Conservation (phyloP, 345 rosid genomes). For the Luvunga scandens region DNA sequence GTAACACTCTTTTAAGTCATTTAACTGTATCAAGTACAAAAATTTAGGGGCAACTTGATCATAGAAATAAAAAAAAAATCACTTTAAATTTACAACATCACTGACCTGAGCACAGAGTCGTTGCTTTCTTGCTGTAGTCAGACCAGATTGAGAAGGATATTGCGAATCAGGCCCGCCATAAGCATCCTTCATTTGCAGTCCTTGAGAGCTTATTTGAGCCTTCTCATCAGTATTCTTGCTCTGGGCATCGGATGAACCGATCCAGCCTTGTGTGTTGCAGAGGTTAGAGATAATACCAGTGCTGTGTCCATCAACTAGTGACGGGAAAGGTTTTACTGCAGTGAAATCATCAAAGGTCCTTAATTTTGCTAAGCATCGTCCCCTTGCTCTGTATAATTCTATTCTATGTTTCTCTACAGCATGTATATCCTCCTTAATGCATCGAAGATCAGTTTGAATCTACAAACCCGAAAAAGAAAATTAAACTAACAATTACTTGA, state of each 20-base stretch:
- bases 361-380: constrained; percentile 31
- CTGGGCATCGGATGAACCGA: constrained; percentile 17
- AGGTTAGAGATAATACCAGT: constrained; percentile 21
- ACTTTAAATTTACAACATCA: constrained; percentile 5
- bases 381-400: constrained; percentile 33
- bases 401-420: constrained; percentile 42
- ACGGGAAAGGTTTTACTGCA: constrained; percentile 23
- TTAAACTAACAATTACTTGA: neutral
- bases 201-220: constrained; percentile 37
- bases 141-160: constrained; percentile 30
- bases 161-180: constrained; percentile 26
- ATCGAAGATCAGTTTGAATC: constrained; percentile 52
- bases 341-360: constrained; percentile 38
- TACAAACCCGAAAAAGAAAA: constrained; percentile 15
- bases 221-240: constrained; percentile 29
- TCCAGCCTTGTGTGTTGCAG: constrained; percentile 24
- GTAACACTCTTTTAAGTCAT: constrained; percentile 55
- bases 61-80: neutral
- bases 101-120: constrained; percentile 46
- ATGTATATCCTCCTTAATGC: constrained; percentile 49
- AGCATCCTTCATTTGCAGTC: constrained; percentile 35
- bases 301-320: constrained; percentile 24
- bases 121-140: constrained; percentile 40
- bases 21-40: constrained; percentile 35
- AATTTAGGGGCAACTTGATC: neutral